Conservation (phyloP, 768 basidiomycete species). For the Tricholoma furcatifolium region DNA sequence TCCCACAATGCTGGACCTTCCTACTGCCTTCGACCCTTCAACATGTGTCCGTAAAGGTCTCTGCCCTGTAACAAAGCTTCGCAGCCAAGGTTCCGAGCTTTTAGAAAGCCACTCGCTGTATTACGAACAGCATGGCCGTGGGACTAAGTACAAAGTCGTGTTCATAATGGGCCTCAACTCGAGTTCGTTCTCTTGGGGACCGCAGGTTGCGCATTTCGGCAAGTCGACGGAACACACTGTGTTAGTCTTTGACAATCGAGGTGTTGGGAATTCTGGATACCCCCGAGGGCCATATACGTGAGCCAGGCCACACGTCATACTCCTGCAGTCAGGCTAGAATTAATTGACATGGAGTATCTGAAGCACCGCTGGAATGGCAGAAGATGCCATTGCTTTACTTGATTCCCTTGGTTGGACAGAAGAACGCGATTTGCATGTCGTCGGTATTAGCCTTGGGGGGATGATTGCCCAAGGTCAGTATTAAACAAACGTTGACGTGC, state of each 20-base stretch:
- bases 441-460: constrained; percentile 77
- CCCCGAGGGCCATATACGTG: constrained; percentile 80
- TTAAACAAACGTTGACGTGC: background rate
- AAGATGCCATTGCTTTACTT: constrained; percentile 65
- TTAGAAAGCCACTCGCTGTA: constrained; percentile 74
- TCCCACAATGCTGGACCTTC: constrained; percentile 18
- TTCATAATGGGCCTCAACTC: constrained; percentile 81
- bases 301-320: constrained; percentile 22
- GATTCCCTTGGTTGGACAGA: constrained; percentile 73
- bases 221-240: constrained; percentile 51
- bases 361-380: constrained; percentile 78
- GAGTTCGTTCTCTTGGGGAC: constrained; percentile 60
- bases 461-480: constrained; percentile 41
- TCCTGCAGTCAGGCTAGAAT: background rate
- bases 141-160: constrained; percentile 57
- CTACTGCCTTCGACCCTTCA: constrained; percentile 53
- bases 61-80: constrained; percentile 65
- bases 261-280: constrained; percentile 72
- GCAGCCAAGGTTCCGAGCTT: constrained; percentile 41
- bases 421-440: constrained; percentile 60
- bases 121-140: constrained; percentile 74
- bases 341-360: background rate
- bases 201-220: constrained; percentile 66
- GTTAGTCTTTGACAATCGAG: constrained; percentile 83
- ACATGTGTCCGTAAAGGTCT: constrained; percentile 71